These are phyloP conservation scores for Kodamaea anthophila DNA, from an alignment of 1,139 yeast genomes.

Conservation along the genomic window DNA sequence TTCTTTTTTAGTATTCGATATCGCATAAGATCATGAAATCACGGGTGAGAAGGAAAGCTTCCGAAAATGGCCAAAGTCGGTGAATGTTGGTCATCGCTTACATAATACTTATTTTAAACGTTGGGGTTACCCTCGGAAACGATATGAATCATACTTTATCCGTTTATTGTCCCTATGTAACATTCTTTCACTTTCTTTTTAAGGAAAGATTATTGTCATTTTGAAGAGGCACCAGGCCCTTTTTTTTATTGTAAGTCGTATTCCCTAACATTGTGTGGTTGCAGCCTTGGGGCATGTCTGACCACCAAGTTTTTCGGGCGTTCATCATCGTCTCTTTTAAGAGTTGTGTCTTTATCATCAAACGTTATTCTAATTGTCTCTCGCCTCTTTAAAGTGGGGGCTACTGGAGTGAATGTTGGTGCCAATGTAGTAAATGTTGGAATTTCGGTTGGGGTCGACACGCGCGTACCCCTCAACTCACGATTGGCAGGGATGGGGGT, in stretches of 20 bases:
- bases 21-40: no score
- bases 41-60: no score
- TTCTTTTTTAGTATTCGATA: no score
- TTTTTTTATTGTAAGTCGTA: constrained; percentile 2
- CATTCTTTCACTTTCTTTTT: no score
- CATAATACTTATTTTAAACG: no score
- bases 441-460: constrained; percentile 8
- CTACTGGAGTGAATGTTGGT: constrained; percentile 17
- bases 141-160: no score
- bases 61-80: no score
- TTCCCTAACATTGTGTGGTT: constrained; percentile 1
- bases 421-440: constrained; percentile 14
- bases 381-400: constrained; percentile 8
- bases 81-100: no score
- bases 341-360: constrained; percentile 10
- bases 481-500: constrained; percentile 25
- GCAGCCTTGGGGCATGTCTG: neutral
- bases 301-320: constrained; percentile 3
- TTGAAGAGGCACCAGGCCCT: constrained; percentile 4
- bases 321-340: constrained; percentile 2
- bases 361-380: constrained; percentile 13
- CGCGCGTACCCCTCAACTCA: constrained; percentile 14
- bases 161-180: no score
- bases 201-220: no score
- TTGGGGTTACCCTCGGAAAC: no score